Evolutionary conservation across 139 green algal species (phyloP), one percentile per base, ranked within the genome.

Genomic region (Volvox reticuliferus): DNA sequence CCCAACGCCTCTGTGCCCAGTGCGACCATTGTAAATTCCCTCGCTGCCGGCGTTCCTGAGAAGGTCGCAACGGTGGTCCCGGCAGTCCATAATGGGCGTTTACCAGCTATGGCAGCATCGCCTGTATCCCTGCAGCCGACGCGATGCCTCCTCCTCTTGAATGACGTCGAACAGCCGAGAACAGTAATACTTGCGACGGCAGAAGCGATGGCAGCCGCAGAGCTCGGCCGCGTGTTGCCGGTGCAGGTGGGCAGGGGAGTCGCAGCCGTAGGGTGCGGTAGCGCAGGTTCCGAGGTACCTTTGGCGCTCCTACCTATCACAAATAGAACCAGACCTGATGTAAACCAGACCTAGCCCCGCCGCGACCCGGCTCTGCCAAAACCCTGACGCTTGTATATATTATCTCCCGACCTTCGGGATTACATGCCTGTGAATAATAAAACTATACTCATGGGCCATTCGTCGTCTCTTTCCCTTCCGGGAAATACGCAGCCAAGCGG

Each of bases 141-240:
- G 55, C 81, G 81, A 62, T 82, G 69, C 28, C 69, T 89, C 37
- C 28, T 89, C 37, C 16, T 89, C n/a, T n/a, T 89, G 28, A 79
- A 28, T 12, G 82, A 65, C 1, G 44, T 62, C 28, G 85, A 82
- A 9, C 1, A 14, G 9, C 24, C 36, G 0, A 33, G 36, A 20
- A 12, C n/a, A 30, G 69, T 24, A 50, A 50, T 50, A 36, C 68
- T n/a, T 30, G 69, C n/a, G 28, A 36, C 44, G 16, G 44, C 37
- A 17, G 83, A 37, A 67, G 85, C 85, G 68, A 26, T 89, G 85
- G 37, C 69, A 30, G 85, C 69, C 19, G 69, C 37, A 44, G 68
- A 71, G 12, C 85, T 82, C 19, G 85, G 85, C 1, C 69, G 69
- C 14, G 50, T 88, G 61, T 1, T 80, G 26, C 35, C 33, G 3